phyloP scores from a whole-genome alignment of 768 basidiomycete species.

The Auricularia sp. region DNA sequence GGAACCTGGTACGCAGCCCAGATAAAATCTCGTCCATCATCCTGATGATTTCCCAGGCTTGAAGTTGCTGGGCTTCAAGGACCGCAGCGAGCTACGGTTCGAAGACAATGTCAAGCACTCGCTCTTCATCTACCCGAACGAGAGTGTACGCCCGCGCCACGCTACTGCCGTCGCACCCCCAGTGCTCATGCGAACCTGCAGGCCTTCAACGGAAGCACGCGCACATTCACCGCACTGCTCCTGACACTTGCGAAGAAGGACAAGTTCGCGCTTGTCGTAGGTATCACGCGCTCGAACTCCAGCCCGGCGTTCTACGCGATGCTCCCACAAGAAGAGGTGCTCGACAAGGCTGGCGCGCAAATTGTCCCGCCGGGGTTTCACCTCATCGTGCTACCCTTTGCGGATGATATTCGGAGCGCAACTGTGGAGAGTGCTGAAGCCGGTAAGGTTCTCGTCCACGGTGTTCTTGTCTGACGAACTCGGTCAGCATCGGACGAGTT shows the following conservation, averaged over 20 bases:
- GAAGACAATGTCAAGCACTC: conserved; percentile 92
- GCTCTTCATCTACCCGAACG: conserved; percentile 84
- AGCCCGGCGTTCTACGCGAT: conserved; percentile 75
- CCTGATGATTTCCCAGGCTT: conserved; percentile 41
- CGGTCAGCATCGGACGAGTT: conserved; percentile 54
- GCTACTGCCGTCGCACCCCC: too few species aligned
- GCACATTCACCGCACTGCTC: conserved; percentile 82
- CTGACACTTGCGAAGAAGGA: conserved; percentile 72
- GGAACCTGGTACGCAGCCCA: conserved; percentile 51
- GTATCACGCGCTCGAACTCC: conserved; percentile 57
- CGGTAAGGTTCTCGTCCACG: conserved; percentile 32
- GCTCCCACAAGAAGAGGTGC: conserved; percentile 74
- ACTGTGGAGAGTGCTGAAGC: conserved; percentile 54
- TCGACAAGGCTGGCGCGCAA: conserved; percentile 60
- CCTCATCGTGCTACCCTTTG: conserved; percentile 85
- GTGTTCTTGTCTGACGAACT: too few species aligned
- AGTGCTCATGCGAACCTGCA: conserved; percentile 15
- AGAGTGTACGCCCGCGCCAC: conserved; percentile 43
- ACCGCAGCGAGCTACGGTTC: conserved; percentile 54
- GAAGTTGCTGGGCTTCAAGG: conserved; percentile 88
- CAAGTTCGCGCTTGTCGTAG: conserved; percentile 71
- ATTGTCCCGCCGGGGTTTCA: conserved; percentile 83
- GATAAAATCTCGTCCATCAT: not conserved
- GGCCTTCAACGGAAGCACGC: conserved; percentile 81
- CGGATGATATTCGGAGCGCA: conserved; percentile 83